These are phyloP conservation scores for Cordyceps cicadae DNA, from an alignment of 2,329 filamentous ascomycete genomes.

Conservation along the genomic window DNA sequence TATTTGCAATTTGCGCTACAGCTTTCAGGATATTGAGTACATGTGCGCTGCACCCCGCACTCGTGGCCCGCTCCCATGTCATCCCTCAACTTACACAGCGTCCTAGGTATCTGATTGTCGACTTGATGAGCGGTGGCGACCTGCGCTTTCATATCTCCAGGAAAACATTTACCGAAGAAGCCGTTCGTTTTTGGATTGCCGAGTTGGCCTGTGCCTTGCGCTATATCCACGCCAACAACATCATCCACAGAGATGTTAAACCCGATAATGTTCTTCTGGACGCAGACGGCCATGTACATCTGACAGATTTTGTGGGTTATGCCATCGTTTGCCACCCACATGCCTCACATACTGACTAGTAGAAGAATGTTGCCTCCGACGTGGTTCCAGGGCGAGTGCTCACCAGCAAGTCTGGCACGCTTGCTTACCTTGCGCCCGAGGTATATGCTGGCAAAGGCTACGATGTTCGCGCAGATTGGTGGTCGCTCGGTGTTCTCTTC, in stretches of 20 bases:
- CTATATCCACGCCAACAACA: slow-evolving; percentile 78
- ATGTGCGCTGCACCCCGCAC: slow-evolving; percentile 54
- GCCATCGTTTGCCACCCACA: neutral
- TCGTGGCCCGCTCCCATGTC: neutral
- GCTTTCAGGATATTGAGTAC: slow-evolving; percentile 98
- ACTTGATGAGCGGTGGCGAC: slow-evolving; percentile 96
- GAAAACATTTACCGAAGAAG: slow-evolving; percentile 96
- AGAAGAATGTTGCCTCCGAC: slow-evolving; percentile 91
- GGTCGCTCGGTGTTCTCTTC: slow-evolving; percentile 95
- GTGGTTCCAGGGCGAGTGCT: slow-evolving; percentile 72
- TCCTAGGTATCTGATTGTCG: slow-evolving; percentile 85
- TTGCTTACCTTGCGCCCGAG: slow-evolving; percentile 92
- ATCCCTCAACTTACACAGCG: neutral
- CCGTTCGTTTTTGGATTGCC: slow-evolving; percentile 93
- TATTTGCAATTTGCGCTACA: slow-evolving; percentile 96
- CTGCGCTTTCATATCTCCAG: slow-evolving; percentile 94
- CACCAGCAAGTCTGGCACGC: slow-evolving; percentile 91
- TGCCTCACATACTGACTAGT: slow-evolving; percentile 17
- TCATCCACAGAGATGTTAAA: slow-evolving; percentile 87
- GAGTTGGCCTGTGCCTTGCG: slow-evolving; percentile 85
- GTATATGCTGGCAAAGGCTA: slow-evolving; percentile 90
- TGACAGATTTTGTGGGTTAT: slow-evolving; percentile 83
- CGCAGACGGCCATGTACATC: slow-evolving; percentile 85
- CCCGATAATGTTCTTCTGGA: slow-evolving; percentile 87
- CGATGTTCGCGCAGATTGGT: slow-evolving; percentile 89